Evolutionary conservation across 106 monocot species (phyloP).

Genomic region (Dioscorea alata): DNA sequence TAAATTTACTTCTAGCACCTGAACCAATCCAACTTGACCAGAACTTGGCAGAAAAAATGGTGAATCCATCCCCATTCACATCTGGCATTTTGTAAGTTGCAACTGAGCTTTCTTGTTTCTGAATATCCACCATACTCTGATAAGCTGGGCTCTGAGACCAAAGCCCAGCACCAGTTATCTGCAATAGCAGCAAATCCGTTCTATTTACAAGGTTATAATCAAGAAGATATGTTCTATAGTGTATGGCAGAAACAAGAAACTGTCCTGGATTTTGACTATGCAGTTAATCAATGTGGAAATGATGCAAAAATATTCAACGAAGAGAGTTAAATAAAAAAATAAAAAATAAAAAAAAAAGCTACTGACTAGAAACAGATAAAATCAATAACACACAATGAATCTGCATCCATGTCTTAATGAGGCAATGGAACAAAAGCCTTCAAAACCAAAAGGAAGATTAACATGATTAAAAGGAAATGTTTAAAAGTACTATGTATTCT

Average conservation of each 20-base stretch:
- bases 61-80: slow-evolving; percentile 48
- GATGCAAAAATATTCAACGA: too few relatives aligned
- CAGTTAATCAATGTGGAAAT: too few relatives aligned
- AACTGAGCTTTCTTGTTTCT: slow-evolving; percentile 17
- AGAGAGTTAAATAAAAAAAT: too few relatives aligned
- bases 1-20: slow-evolving; percentile 54
- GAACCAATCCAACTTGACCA: slow-evolving; percentile 71
- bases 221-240: too few relatives aligned
- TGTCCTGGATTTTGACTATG: too few relatives aligned
- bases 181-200: slow-evolving; percentile 3
- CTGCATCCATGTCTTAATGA: too few relatives aligned
- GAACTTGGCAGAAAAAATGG: slow-evolving; percentile 58
- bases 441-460: background rate
- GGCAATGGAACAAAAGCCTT: background rate
- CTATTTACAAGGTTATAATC: too few relatives aligned
- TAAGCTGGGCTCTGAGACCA: slow-evolving; percentile 45
- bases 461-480: background rate
- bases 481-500: background rate
- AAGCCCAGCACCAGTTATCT: slow-evolving; percentile 76
- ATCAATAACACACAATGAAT: too few relatives aligned
- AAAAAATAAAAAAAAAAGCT: too few relatives aligned
- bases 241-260: too few relatives aligned
- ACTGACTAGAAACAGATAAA: too few relatives aligned
- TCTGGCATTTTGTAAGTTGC: slow-evolving; percentile 30
- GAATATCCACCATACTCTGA: slow-evolving; percentile 24